Percentiles rank a stretch among this genome's conserved stretches.
Evolutionary conservation across 805 yeast species (phyloP).

Genomic region (Limtongozyma cylindracea): DNA sequence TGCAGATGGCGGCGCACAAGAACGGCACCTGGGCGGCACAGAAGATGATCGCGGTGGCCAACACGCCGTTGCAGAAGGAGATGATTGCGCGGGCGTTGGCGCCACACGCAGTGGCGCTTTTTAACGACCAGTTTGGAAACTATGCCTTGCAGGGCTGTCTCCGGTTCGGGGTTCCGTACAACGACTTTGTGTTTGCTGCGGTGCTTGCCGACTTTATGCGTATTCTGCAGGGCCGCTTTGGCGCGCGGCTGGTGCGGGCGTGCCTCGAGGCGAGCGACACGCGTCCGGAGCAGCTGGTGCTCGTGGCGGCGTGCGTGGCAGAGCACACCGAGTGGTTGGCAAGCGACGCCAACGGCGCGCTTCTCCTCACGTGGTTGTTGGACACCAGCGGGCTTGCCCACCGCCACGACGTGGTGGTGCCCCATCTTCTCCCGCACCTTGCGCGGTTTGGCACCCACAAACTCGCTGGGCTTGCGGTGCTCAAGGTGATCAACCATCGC

Average conservation of each 20-base stretch:
- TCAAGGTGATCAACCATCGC: slow-evolving; percentile 53
- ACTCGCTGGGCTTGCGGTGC: slow-evolving; percentile 58
- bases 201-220: slow-evolving; percentile 55
- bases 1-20: slow-evolving; percentile 87
- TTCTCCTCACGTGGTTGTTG: slow-evolving; percentile 80
- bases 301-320: slow-evolving; percentile 57
- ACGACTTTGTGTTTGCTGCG: slow-evolving; percentile 71
- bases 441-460: slow-evolving; percentile 51
- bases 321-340: slow-evolving; percentile 59
- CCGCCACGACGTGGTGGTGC: slow-evolving; percentile 40
- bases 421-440: slow-evolving; percentile 33
- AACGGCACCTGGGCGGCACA: slow-evolving; percentile 99
- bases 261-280: slow-evolving; percentile 53
- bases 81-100: slow-evolving; percentile 44
- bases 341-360: slow-evolving; percentile 66
- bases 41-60: slow-evolving; percentile 55
- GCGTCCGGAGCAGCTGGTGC: slow-evolving; percentile 37
- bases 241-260: slow-evolving; percentile 86
- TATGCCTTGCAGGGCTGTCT: slow-evolving; percentile 28
- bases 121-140: too few relatives aligned
- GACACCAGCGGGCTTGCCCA: slow-evolving; percentile 37
- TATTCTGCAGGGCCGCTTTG: slow-evolving; percentile 74
- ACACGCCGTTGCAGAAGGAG: slow-evolving; percentile 22
- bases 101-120: slow-evolving; percentile 48
- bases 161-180: slow-evolving; percentile 73